These are phyloP conservation scores for Neurospora discreta DNA, from an alignment of 495 filamentous ascomycete genomes.

Conservation along the genomic window DNA sequence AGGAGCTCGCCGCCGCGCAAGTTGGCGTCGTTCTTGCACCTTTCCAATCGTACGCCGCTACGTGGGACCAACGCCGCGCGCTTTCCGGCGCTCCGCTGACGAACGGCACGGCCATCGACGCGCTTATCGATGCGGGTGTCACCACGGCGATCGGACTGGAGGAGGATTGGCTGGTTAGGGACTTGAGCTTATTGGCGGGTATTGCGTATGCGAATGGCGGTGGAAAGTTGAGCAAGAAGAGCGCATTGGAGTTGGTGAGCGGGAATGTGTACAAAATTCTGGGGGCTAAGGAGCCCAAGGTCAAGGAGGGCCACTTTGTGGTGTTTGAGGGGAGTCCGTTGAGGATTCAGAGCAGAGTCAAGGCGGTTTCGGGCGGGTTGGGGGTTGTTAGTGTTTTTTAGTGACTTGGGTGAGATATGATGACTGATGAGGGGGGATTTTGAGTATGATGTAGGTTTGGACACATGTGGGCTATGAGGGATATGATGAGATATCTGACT, in stretches of 20 bases:
- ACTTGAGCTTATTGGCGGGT: slow-evolving; percentile 37
- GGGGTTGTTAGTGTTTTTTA: slow-evolving; percentile 22
- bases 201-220: slow-evolving; percentile 38
- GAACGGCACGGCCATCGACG: slow-evolving; percentile 38
- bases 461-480: no score
- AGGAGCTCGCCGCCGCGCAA: slow-evolving; percentile 31
- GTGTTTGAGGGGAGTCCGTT: slow-evolving; percentile 36
- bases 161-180: slow-evolving; percentile 39
- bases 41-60: slow-evolving; percentile 26
- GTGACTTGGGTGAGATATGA: no score
- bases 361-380: slow-evolving; percentile 27
- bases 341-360: slow-evolving; percentile 29
- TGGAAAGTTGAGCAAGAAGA: slow-evolving; percentile 33
- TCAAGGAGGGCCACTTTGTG: slow-evolving; percentile 26
- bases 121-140: slow-evolving; percentile 35
- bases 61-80: slow-evolving; percentile 38
- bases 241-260: slow-evolving; percentile 27
- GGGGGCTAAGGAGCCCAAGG: slow-evolving; percentile 22
- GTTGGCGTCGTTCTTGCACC: slow-evolving; percentile 41
- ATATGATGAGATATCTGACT: not conserved
- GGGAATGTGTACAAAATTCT: slow-evolving; percentile 39
- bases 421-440: not conserved
- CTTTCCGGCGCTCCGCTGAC: slow-evolving; percentile 41
- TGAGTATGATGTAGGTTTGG: not conserved
- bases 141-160: slow-evolving; percentile 32